Base-by-base conservation (phyloP, 805 yeast genomes). In the Candida arabinofermentans region DNA sequence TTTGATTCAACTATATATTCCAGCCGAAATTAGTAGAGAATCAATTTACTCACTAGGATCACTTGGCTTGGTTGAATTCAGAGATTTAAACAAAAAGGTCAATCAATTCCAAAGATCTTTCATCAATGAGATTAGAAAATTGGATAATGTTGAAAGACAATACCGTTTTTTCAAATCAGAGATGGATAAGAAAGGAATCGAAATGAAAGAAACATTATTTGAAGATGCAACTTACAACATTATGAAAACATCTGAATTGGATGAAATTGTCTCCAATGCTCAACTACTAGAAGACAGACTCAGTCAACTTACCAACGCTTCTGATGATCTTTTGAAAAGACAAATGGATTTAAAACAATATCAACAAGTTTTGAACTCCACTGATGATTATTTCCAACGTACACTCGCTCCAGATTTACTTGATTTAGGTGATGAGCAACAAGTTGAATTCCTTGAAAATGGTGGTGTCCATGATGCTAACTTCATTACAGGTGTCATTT, bases 61-160 rank as follows among this genome's bases (percentile, higher is more conserved):
- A 48, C 70, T 86, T 54, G 95, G 96, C 27, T 67, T 81, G 43
- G 75, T 95, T 30, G 96, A 95, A 61, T 88, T 93, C 62, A 72
- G 96, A 40, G 99, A 93, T 65, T 71, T 88, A 62, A 93, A 93
- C 66, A 70, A 82, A 39, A 81, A 84, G 49, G 88, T 88, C 31
- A 83, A 81, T 53, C 79, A 86, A 34, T 93, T 93, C 66, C 98
- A 91, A 68, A 78, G 99, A 51, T 73, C 91, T 4, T 93, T 86
- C 65, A 96, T 93, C 46, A 77, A 81, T 57, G 98, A 93, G 54
- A 80, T 91, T 49, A 79, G 96, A 56, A 74, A 76, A 46, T 67
- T 89, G 41, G 96, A 91, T 62, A 87, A 89, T 58, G 81, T 85
- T 26, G 90, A 90, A 63, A 82, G 98, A 54, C 98, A 91, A 63